Evolutionary conservation across 768 basidiomycete genomes (phyloP).

Genomic region (Phylloporus sp.): DNA sequence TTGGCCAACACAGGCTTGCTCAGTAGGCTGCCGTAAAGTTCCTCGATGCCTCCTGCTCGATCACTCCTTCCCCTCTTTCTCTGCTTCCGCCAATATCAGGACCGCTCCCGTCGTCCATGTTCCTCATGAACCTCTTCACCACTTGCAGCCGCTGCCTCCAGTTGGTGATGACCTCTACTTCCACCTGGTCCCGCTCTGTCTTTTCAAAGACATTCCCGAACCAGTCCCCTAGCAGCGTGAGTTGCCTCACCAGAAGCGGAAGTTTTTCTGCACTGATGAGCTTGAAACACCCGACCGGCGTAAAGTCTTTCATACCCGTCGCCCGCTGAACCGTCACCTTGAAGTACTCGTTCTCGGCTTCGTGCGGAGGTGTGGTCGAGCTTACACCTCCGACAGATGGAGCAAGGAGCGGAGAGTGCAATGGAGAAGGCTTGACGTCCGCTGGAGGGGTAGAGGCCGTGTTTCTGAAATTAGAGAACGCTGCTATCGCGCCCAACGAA

Average conservation of each 20-base stretch:
- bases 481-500: conserved; percentile 76
- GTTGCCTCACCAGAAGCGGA: conserved; percentile 82
- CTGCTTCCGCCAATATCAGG: conserved; percentile 13
- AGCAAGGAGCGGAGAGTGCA: conserved; percentile 16
- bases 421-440: conserved; percentile 17
- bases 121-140: conserved; percentile 60
- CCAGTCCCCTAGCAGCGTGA: conserved; percentile 85
- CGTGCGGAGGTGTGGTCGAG: conserved; percentile 24
- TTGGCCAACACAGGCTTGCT: conserved; percentile 4
- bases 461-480: conserved; percentile 62
- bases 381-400: conserved; percentile 10
- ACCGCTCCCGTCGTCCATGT: conserved; percentile 22
- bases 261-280: conserved; percentile 85
- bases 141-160: conserved; percentile 79
- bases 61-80: conserved; percentile 38
- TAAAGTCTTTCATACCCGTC: conserved; percentile 88
- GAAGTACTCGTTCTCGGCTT: conserved; percentile 93
- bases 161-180: conserved; percentile 79
- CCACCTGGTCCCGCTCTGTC: conserved; percentile 64
- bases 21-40: conserved; percentile 56
- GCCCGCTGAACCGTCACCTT: conserved; percentile 89
- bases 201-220: conserved; percentile 79
- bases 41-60: conserved; percentile 47
- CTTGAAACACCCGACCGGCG: conserved; percentile 90
- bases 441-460: background rate